Base-by-base conservation (phyloP, 2,329 filamentous ascomycete species). In the Cladosporium sp. region DNA sequence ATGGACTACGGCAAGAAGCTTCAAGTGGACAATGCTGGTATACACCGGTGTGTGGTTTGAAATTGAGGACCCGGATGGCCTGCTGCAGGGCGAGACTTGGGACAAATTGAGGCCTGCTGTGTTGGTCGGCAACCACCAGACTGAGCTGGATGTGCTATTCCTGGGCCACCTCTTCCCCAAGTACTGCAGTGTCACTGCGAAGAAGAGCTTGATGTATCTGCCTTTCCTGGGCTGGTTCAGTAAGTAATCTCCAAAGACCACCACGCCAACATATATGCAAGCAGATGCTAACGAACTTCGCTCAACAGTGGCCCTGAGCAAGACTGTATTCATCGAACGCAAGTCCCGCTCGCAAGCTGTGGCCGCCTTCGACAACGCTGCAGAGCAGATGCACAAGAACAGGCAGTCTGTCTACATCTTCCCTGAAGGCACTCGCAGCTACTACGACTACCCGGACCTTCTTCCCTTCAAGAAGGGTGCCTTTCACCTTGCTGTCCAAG, bases 381-480 rank as follows among this genome's bases (percentile, higher is more conserved):
- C 89, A 44, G 72, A 80, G 43, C 85, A 91, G 69, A 98, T 98
- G 74, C 81, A 78, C 63, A 72, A 72, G 49, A 78, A 85, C 63
- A 66, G 69, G 52, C 76, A 78, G 75, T 87, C 80, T 70, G 87
- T 92, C 62, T 92, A 84, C 74, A 89, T 92, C 74, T 92, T 92
- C 71, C 86, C 87, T 54, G 93, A 98, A 74, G 93, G 93, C 46
- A 98, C 93, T 1, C 82, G 93, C 60, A 95, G 88, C 68, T 95
- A 97, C 73, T 80, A 87, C 53, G 82, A 86, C 62, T 84, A 91
- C 51, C 87, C 93, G 1, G 81, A 79, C 54, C 74, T 98, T 63
- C 76, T 97, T 51, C 88, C 90, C n/a, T 98, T 97, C 79, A 98
- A 98, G 75, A 98, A 98, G 77, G 93, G 93, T 55, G 93, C 92